These are phyloP conservation scores for Tephrocybe sp. DNA, from an alignment of 768 basidiomycete species.

Conservation along the genomic window DNA sequence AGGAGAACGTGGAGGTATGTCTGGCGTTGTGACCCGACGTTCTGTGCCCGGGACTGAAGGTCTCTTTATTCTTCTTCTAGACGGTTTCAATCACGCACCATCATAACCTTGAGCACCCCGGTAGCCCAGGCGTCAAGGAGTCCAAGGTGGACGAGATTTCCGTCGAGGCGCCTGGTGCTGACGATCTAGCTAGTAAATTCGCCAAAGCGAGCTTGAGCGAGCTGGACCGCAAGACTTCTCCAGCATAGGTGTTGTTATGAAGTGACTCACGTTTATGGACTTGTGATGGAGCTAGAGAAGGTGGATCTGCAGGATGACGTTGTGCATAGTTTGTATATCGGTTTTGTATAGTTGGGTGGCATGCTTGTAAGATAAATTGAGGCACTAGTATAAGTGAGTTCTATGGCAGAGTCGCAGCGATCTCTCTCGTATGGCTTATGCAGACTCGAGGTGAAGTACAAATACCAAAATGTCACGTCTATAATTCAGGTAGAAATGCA, in stretches of 20 bases:
- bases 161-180: conserved; percentile 13
- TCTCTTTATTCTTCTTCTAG: conserved; percentile 13
- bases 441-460: no score
- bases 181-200: conserved; percentile 29
- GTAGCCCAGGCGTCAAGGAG: conserved; percentile 4
- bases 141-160: conserved; percentile 26
- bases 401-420: no score
- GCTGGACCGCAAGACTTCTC: conserved; percentile 13
- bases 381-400: no score
- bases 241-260: no score
- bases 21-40: background rate
- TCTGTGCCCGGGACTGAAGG: conserved; percentile 10
- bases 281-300: no score
- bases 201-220: conserved; percentile 29
- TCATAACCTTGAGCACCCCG: conserved; percentile 31
- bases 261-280: no score
- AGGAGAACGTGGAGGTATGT: conserved; percentile 37
- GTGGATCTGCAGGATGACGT: background rate
- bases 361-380: no score
- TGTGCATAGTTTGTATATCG: background rate
- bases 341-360: background rate
- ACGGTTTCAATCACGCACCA: conserved; percentile 50
- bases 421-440: no score
- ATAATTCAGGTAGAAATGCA: no score
- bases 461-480: no score